These are phyloP conservation scores for Saccharum officinarum DNA, from an alignment of 176 grass and related monocot species.

Conservation along the genomic window DNA sequence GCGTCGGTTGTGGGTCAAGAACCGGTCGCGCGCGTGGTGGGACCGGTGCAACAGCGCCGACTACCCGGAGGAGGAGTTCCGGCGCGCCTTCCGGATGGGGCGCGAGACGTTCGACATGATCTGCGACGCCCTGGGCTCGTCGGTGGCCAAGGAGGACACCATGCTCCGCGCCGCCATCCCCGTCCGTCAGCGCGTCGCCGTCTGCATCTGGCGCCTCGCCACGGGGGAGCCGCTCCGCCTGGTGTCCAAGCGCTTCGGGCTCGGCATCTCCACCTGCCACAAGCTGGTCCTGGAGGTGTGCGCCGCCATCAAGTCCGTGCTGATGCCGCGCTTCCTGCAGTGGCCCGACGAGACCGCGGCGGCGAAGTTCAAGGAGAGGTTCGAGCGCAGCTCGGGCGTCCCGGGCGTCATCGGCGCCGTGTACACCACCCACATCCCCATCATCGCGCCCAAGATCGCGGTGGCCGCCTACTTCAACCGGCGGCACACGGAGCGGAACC, in stretches of 20 bases:
- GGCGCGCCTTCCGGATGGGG: constrained; percentile 70
- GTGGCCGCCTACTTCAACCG: constrained; percentile 95
- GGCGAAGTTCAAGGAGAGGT: constrained; percentile 43
- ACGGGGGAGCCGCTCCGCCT: constrained; percentile 94
- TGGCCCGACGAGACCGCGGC: constrained; percentile 59
- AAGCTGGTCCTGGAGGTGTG: constrained; percentile 96
- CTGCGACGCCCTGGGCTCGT: constrained; percentile 70
- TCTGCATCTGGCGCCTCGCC: constrained; percentile 91
- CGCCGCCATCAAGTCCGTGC: constrained; percentile 75
- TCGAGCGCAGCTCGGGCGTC: constrained; percentile 55
- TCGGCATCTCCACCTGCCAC: constrained; percentile 98
- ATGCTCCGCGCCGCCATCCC: constrained; percentile 95
- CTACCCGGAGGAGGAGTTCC: constrained; percentile 83
- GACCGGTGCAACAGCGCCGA: constrained; percentile 69
- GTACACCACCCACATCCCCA: constrained; percentile 96
- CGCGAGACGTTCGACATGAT: constrained; percentile 89
- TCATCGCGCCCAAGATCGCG: constrained; percentile 94
- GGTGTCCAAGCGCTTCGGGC: constrained; percentile 93
- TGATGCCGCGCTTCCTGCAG: constrained; percentile 92
- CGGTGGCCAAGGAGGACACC: constrained; percentile 94
- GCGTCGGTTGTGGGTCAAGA: constrained; percentile 86
- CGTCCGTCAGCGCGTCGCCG: constrained; percentile 88
- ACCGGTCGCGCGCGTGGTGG: constrained; percentile 91
- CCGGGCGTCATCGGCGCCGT: constrained; percentile 68
- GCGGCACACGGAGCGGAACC: constrained; percentile 93